Evolutionary conservation across 176 grass and related monocot species (phyloP).

Genomic region (Musa troglodytarum): DNA sequence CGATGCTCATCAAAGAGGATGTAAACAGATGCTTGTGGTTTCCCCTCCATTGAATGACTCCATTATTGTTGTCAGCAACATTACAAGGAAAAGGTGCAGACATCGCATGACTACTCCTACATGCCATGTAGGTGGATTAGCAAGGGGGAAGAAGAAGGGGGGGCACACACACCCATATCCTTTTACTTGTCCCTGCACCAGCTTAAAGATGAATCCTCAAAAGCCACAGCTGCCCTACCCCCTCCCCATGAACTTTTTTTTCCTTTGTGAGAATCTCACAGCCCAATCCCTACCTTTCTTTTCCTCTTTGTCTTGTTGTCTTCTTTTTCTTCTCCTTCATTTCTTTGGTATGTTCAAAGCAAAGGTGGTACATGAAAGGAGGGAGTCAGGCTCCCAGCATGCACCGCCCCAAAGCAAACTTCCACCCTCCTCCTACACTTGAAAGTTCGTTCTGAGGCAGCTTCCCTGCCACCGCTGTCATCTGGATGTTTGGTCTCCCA

Average conservation of each 20-base stretch:
- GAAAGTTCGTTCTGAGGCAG: slow-evolving; percentile 13
- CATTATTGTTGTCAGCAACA: slow-evolving; percentile 28
- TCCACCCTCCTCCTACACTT: background rate
- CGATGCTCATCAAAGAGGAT: too few species aligned
- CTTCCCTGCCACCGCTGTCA: background rate
- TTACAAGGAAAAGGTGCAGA: background rate
- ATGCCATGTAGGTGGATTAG: too few species aligned
- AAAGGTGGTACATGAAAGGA: slow-evolving; percentile 8
- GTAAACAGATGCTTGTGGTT: background rate
- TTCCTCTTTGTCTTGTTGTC: background rate
- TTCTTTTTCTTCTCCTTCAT: too few species aligned
- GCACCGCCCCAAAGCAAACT: background rate
- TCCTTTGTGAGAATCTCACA: slow-evolving; percentile 30
- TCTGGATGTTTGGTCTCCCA: slow-evolving; percentile 6
- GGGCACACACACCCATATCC: background rate
- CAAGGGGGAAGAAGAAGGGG: too few species aligned
- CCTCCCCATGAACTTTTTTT: background rate
- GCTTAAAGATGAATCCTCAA: slow-evolving; percentile 2
- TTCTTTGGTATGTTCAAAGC: slow-evolving; percentile 12
- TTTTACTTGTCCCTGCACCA: background rate
- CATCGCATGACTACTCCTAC: background rate
- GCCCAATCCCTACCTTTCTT: slow-evolving; percentile 1
- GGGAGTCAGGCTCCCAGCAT: slow-evolving; percentile 4
- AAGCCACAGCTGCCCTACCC: background rate
- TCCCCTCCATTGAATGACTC: background rate